These are phyloP conservation scores for Aspergillus cejpii DNA, from an alignment of 2,329 filamentous ascomycete species.

Conservation along the genomic window DNA sequence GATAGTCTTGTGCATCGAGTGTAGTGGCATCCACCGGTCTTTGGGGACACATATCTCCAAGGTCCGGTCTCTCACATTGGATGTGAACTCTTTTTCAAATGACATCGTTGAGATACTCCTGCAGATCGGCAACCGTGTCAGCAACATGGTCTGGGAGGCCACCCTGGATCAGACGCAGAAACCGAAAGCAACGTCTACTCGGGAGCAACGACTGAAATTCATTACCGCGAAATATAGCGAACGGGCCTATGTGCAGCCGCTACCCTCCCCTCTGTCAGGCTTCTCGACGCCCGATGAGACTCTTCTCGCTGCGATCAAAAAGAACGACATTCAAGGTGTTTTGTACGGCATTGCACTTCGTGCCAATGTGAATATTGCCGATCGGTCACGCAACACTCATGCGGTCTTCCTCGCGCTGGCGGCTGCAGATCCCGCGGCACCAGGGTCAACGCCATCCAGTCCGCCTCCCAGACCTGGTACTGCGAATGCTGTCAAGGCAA, in stretches of 20 bases:
- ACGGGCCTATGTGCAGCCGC: conserved; percentile 67
- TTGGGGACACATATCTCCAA: conserved; percentile 97
- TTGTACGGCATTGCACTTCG: conserved; percentile 80
- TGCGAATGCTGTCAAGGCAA: conserved; percentile 39
- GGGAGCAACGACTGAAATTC: conserved; percentile 87
- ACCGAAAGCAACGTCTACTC: conserved; percentile 66
- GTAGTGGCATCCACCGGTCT: conserved; percentile 92
- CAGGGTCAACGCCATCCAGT: conserved; percentile 44
- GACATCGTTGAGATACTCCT: conserved; percentile 94
- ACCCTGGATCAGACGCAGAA: conserved; percentile 68
- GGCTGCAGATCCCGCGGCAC: conserved; percentile 82
- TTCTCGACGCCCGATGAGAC: conserved; percentile 79
- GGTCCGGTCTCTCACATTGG: conserved; percentile 86
- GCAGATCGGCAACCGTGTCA: conserved; percentile 85
- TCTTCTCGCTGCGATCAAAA: conserved; percentile 85
- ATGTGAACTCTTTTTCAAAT: conserved; percentile 91
- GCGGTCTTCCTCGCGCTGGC: conserved; percentile 85
- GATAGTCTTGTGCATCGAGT: conserved; percentile 95
- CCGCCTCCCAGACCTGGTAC: conserved; percentile 24
- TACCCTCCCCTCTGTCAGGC: conserved; percentile 64
- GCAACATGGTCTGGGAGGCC: conserved; percentile 95
- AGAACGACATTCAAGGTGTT: conserved; percentile 89
- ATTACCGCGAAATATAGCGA: conserved; percentile 95
- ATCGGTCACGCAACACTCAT: conserved; percentile 82
- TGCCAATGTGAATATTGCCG: conserved; percentile 78